phyloP scores from a whole-genome alignment of 441 rosid genomes.

The Corymbia citriodora region DNA sequence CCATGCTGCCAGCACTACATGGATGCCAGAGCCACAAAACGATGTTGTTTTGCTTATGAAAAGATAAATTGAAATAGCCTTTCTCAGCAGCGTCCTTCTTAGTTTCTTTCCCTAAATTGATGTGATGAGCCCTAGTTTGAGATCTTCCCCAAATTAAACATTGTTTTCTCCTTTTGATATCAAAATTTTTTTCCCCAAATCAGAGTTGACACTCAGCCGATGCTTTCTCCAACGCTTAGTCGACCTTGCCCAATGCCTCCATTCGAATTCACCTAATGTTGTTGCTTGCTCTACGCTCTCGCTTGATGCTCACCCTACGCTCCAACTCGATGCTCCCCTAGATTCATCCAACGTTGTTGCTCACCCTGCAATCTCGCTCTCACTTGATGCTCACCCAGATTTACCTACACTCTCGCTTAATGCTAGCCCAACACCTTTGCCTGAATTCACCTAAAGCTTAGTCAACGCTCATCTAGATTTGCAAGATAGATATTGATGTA shows the following conservation, averaged over 20 bases:
- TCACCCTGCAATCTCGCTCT: not conserved
- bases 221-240: fast-evolving
- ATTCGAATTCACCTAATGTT: not conserved
- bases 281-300: fast-evolving
- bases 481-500: too few relatives aligned
- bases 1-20: too few relatives aligned
- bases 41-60: too few relatives aligned
- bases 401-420: too few relatives aligned
- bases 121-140: fast-evolving
- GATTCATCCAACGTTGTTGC: not conserved
- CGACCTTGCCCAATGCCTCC: not conserved
- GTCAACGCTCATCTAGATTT: fast-evolving
- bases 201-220: fast-evolving
- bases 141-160: not conserved
- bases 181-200: not conserved
- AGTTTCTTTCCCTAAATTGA: not conserved
- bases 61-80: too few relatives aligned
- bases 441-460: fast-evolving
- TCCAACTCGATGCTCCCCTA: fast-evolving
- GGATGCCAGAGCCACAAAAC: too few relatives aligned
- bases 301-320: fast-evolving
- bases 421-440: not conserved
- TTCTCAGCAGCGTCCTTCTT: not conserved
- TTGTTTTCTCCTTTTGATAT: too few relatives aligned
- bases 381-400: fast-evolving